Evolutionary conservation across 148 eudicot species (phyloP), one percentile per base, ranked within the genome.

Genomic region (Rhododendron molle): DNA sequence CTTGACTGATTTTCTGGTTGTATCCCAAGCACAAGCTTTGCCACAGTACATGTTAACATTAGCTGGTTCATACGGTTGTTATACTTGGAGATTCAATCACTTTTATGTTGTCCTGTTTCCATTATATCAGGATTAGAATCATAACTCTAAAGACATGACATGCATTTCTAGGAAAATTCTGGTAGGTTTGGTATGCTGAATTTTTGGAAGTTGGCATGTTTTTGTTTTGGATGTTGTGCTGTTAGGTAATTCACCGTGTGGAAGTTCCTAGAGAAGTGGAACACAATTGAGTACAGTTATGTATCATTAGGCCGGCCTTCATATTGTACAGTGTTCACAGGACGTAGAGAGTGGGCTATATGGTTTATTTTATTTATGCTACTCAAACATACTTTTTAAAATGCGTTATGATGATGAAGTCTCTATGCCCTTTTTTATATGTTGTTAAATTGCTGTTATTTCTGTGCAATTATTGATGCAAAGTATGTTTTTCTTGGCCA

Each of bases 401-500:
- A 40, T 67, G 20, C 23, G 6, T 82, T 6, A 38, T 43, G 43
- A 72, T 5, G 5, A 49, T 83, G 72, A 14, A 73, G 50, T 72
- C 40, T 7, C 49, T 21, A 10, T 21, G 14, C 40, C 44, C 3
- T 30, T 67, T 11, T 13, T 10, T 26, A 26, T 26, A 11, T 38
- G 80, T 21, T 72, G 52, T 52, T 5, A 47, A 49, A 28, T 16
- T 81, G 16, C 52, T 20, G 4, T 28, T 26, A 36, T 38, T 62
- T 21, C 49, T 50, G 38, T 54, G 40, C 69, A 54, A 47, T 52
- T 84, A 13, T 34, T 78, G 20, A 80, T 83, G 80, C 79, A 71
- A 72, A 76, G 40, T 89, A 76, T 76, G 65, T 85, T 87, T 83
- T 78, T 83, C 77, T 89, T 86, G 85, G 86, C 87, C 93, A 96